Percentiles rank a stretch among this genome's conserved stretches.
These are phyloP conservation scores for Ascoidea asiatica DNA, from an alignment of 805 yeast species.

Conservation along the genomic window DNA sequence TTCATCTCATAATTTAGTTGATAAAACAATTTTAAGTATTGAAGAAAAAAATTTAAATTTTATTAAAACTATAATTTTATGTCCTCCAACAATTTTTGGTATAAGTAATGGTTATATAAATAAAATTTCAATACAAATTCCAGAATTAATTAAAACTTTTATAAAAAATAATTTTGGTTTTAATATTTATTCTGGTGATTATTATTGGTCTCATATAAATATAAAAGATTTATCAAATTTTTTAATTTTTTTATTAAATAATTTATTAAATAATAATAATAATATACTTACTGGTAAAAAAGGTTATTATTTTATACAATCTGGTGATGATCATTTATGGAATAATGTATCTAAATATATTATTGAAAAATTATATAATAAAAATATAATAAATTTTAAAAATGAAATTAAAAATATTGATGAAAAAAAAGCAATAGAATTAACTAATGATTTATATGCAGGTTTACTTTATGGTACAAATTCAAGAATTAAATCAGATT, in stretches of 20 bases:
- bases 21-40: slow-evolving; percentile 17
- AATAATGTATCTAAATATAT: slow-evolving; percentile 15
- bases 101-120: slow-evolving; percentile 19
- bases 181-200: slow-evolving; percentile 19
- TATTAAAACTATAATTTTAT: slow-evolving; percentile 18
- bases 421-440: slow-evolving; percentile 10
- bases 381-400: slow-evolving; percentile 9
- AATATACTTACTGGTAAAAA: slow-evolving; percentile 17
- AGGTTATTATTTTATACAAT: slow-evolving; percentile 24
- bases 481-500: slow-evolving; percentile 17
- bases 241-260: slow-evolving; percentile 16
- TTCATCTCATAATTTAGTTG: slow-evolving; percentile 23
- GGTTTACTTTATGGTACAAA: slow-evolving; percentile 17
- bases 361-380: slow-evolving; percentile 12
- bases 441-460: slow-evolving; percentile 12
- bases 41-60: slow-evolving; percentile 17
- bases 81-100: slow-evolving; percentile 24
- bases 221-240: slow-evolving; percentile 21
- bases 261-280: slow-evolving; percentile 12
- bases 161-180: slow-evolving; percentile 14
- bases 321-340: slow-evolving; percentile 20
- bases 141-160: slow-evolving; percentile 14
- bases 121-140: slow-evolving; percentile 19
- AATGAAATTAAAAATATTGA: slow-evolving; percentile 12
- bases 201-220: slow-evolving; percentile 24